phyloP scores from a whole-genome alignment of 2,329 filamentous ascomycete species.

The Lecanicillium sp. region DNA sequence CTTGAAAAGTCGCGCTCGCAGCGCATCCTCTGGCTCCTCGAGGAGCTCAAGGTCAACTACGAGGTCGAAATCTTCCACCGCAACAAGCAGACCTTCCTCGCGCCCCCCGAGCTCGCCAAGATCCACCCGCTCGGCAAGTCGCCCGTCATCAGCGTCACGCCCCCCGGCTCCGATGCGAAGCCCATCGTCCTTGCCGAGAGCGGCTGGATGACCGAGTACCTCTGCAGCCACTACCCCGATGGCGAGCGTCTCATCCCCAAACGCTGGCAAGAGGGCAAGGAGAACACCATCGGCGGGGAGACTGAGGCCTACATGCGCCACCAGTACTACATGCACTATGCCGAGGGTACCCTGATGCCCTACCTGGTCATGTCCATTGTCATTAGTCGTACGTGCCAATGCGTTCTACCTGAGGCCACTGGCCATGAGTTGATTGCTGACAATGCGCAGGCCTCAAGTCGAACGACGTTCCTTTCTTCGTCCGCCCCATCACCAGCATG shows the following conservation, averaged over 20 bases:
- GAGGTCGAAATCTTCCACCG: conserved; percentile 76
- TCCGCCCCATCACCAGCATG: conserved; percentile 44
- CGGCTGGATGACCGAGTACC: conserved; percentile 73
- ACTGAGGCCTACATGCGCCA: conserved; percentile 55
- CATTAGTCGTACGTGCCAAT: conserved; percentile 38
- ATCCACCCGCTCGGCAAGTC: conserved; percentile 85
- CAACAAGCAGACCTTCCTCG: conserved; percentile 52
- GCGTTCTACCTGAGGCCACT: too few species aligned
- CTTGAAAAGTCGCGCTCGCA: conserved; percentile 78
- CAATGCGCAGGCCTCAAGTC: conserved; percentile 36
- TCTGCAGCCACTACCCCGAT: conserved; percentile 57
- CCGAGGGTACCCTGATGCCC: conserved; percentile 78
- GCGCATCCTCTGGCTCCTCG: conserved; percentile 78
- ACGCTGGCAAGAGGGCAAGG: conserved; percentile 51
- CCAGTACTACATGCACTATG: conserved; percentile 73
- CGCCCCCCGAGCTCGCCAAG: conserved; percentile 68
- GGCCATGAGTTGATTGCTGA: too few species aligned
- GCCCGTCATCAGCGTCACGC: conserved; percentile 64
- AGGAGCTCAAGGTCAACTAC: conserved; percentile 75
- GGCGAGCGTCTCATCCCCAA: conserved; percentile 44
- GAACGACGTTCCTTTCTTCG: conserved; percentile 43
- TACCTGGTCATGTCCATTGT: conserved; percentile 60
- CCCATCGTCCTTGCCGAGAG: conserved; percentile 71
- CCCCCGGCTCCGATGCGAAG: conserved; percentile 29
- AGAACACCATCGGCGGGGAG: conserved; percentile 53